Conservation (phyloP, 2,329 filamentous ascomycete genomes). For the Diaporthe helianthi region DNA sequence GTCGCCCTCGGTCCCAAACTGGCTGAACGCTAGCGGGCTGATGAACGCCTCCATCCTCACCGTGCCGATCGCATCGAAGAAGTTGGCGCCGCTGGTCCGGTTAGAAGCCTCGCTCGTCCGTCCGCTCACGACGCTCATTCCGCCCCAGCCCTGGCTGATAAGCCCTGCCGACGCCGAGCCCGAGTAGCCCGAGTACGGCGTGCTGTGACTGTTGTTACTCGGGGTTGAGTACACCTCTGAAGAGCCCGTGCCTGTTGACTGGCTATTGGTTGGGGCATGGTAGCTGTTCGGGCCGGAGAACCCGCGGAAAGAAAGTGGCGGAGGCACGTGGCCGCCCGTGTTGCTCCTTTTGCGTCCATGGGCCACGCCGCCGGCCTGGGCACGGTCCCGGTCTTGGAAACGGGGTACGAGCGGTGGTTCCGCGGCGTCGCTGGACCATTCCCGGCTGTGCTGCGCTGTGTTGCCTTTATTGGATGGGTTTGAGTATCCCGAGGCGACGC, state of each 20-base stretch:
- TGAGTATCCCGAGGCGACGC: slow-evolving; percentile 35
- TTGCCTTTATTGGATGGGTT: slow-evolving; percentile 38
- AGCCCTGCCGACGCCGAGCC: slow-evolving; percentile 25
- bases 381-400: slow-evolving; percentile 64
- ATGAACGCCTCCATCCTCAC: slow-evolving; percentile 98
- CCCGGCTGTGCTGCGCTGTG: slow-evolving; percentile 50
- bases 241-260: slow-evolving; percentile 42
- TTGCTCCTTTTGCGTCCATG: slow-evolving; percentile 91
- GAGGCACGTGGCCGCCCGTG: slow-evolving; percentile 77
- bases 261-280: slow-evolving; percentile 60
- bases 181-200: slow-evolving; percentile 29
- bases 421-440: slow-evolving; percentile 65
- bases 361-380: slow-evolving; percentile 40
- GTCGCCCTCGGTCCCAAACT: slow-evolving; percentile 45
- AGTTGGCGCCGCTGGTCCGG: slow-evolving; percentile 57
- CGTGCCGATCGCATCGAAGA: slow-evolving; percentile 89
- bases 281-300: slow-evolving; percentile 68
- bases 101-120: slow-evolving; percentile 65
- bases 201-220: slow-evolving; percentile 48
- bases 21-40: slow-evolving; percentile 61
- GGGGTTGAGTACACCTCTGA: slow-evolving; percentile 52
- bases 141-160: slow-evolving; percentile 31
- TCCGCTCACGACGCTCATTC: slow-evolving; percentile 44
- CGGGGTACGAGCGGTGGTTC: slow-evolving; percentile 77
- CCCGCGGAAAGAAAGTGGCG: slow-evolving; percentile 77